Conservation (phyloP, 2,329 filamentous ascomycete genomes). For the Monosporascus sp. region DNA sequence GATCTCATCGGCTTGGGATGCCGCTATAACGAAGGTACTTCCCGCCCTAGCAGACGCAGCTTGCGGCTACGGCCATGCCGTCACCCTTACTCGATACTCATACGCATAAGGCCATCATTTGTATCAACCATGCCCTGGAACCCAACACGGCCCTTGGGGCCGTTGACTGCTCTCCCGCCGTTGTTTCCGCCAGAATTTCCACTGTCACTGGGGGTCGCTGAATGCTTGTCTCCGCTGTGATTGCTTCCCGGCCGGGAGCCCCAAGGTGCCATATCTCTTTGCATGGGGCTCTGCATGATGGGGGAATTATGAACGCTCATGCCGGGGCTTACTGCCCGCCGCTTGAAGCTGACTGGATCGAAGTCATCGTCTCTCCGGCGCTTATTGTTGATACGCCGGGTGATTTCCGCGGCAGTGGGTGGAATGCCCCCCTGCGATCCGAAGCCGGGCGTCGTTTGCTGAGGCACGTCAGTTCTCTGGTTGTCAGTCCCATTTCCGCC, state of each 20-base stretch:
- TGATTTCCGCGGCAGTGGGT: conserved; percentile 68
- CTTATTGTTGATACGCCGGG: conserved; percentile 72
- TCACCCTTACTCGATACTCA: conserved; percentile 78
- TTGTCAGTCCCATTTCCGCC: conserved; percentile 22
- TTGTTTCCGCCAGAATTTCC: conserved; percentile 32
- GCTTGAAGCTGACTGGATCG: conserved; percentile 82
- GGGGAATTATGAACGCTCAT: conserved; percentile 90
- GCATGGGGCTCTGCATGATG: conserved; percentile 75
- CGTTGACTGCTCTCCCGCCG: conserved; percentile 40
- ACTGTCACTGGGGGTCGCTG: conserved; percentile 45
- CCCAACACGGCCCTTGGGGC: conserved; percentile 61
- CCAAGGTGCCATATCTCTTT: conserved; percentile 66
- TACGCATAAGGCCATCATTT: conserved; percentile 92
- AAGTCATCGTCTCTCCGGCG: conserved; percentile 89
- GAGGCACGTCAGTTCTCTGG: conserved; percentile 32
- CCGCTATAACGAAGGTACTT: neutral
- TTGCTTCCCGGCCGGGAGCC: conserved; percentile 64
- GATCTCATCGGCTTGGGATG: too few relatives aligned
- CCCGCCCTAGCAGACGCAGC: neutral
- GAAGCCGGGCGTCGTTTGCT: conserved; percentile 26
- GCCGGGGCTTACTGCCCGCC: conserved; percentile 84
- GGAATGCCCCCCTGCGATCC: conserved; percentile 33
- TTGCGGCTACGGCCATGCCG: neutral
- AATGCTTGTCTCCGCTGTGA: conserved; percentile 43
- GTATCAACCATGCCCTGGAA: conserved; percentile 93